Evolutionary conservation across 306 rosid genomes (phyloP), one percentile per base, ranked within the genome.

Genomic region (Alnus rubra): DNA sequence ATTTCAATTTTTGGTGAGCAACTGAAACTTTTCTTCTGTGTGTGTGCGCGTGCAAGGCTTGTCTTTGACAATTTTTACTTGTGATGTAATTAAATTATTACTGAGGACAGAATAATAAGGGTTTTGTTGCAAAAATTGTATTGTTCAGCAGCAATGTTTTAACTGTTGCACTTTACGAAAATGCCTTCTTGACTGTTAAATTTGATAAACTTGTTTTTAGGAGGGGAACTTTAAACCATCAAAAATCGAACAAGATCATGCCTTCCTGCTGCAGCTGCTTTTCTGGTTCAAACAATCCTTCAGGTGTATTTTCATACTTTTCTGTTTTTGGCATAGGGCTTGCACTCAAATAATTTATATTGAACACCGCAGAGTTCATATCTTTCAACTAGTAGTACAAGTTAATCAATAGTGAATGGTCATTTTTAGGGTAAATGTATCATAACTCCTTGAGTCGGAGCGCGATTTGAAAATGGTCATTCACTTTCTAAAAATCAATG

Each of bases 271-370:
- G 88, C 97, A 92, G 87, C 90, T 94, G 79, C 95, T 94, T 83
- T 94, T 87, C 90, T 94, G 98, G 97, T 94, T 92, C 92, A 94
- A 92, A 71, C 84, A 74, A 83, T 92, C 93, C 76, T 94, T 94
- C 93, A 94, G 97, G 98, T 94, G 74, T 80, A 53, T 55, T 67
- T 33, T 73, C 33, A 3, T 83, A 69, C 58, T 72, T 82, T 68
- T 11, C 23, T 65, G 73, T 18, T 50, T 81, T 39, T 63, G 33
- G 69, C 54, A 69, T 52, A 55, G 15, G 11, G 70, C 28, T 60
- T 77, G 77, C 51, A 35, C 49, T 42, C 69, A 33, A 71, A 70
- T 77, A 59, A 53, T 16, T 9, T 14, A 56, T 75, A 74, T 53
- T 37, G 78, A 53, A 74, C 45, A 33, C 10, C 9, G 76, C 73